Conservation (phyloP, 2,329 filamentous ascomycete species). For the Niveomyces coronatus region DNA sequence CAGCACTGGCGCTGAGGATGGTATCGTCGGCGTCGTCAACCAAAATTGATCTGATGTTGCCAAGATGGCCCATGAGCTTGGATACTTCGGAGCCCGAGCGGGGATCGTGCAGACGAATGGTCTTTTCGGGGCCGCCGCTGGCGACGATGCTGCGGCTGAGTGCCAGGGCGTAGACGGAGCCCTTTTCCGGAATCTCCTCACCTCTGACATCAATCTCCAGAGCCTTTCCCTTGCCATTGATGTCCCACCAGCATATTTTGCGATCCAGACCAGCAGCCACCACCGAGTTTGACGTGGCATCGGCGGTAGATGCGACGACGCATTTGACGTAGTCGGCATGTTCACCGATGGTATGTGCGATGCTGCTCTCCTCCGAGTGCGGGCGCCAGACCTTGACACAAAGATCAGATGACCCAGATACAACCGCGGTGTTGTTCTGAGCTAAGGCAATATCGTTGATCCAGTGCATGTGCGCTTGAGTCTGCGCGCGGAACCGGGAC, state of each 20-base stretch:
- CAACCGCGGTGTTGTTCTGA: constrained; percentile 65
- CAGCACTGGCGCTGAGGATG: constrained; percentile 87
- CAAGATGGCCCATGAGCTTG: constrained; percentile 93
- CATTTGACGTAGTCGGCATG: constrained; percentile 97
- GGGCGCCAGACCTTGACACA: constrained; percentile 91
- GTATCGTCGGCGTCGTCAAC: constrained; percentile 83
- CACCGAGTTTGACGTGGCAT: constrained; percentile 66
- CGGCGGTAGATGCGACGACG: constrained; percentile 60
- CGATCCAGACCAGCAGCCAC: constrained; percentile 89
- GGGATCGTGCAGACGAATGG: constrained; percentile 85
- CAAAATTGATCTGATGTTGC: constrained; percentile 85
- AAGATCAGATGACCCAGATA: constrained; percentile 88
- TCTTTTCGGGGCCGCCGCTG: constrained; percentile 88
- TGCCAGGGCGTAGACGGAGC: constrained; percentile 85
- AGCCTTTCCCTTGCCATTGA: constrained; percentile 76
- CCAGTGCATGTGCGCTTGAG: constrained; percentile 83
- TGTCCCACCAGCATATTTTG: constrained; percentile 87
- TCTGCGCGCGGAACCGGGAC: constrained; percentile 50
- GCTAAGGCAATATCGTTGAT: constrained; percentile 85
- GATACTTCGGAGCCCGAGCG: constrained; percentile 82
- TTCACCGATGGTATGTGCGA: constrained; percentile 65
- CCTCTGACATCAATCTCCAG: constrained; percentile 78
- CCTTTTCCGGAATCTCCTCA: constrained; percentile 79
- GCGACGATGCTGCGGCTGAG: constrained; percentile 74
- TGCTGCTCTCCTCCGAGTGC: constrained; percentile 45